These are phyloP conservation scores for Candida xyloterini DNA, from an alignment of 805 yeast genomes.

Conservation along the genomic window DNA sequence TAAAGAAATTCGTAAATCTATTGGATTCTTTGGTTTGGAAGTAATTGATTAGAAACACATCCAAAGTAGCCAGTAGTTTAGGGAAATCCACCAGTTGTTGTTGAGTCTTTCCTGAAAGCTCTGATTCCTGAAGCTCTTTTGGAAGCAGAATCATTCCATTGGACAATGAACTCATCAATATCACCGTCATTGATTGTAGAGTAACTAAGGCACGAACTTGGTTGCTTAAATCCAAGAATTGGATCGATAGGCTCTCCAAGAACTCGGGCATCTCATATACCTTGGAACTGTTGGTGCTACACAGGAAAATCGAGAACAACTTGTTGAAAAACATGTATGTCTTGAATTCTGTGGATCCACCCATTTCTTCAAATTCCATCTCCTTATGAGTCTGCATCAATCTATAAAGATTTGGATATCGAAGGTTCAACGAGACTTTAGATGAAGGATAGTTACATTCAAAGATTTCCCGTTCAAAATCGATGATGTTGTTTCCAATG, in stretches of 20 bases:
- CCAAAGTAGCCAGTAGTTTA: constrained; percentile 12
- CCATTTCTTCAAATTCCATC: not conserved
- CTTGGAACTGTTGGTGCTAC: constrained; percentile 16
- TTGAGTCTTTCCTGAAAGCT: constrained; percentile 6
- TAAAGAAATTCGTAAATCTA: constrained; percentile 14
- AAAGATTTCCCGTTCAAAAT: constrained; percentile 23
- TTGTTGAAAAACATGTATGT: constrained; percentile 18
- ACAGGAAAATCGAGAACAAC: constrained; percentile 17
- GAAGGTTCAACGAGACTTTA: constrained; percentile 15
- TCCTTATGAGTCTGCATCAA: constrained; percentile 14
- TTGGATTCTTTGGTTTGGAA: constrained; percentile 14
- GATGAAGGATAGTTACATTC: constrained; percentile 16
- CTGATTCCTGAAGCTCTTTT: not conserved
- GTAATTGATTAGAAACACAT: constrained; percentile 11
- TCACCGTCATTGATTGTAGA: constrained; percentile 18
- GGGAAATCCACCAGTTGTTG: constrained; percentile 12
- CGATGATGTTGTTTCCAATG: constrained; percentile 17
- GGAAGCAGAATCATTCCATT: constrained; percentile 9
- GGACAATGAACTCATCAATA: constrained; percentile 18
- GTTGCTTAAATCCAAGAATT: constrained; percentile 14
- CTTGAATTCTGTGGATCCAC: not conserved
- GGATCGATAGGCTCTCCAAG: constrained; percentile 17
- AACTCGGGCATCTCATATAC: constrained; percentile 21
- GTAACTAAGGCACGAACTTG: constrained; percentile 12
- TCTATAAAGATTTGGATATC: constrained; percentile 21